Conservation (phyloP, 768 basidiomycete species). For the Psilocybe subaeruginosa region DNA sequence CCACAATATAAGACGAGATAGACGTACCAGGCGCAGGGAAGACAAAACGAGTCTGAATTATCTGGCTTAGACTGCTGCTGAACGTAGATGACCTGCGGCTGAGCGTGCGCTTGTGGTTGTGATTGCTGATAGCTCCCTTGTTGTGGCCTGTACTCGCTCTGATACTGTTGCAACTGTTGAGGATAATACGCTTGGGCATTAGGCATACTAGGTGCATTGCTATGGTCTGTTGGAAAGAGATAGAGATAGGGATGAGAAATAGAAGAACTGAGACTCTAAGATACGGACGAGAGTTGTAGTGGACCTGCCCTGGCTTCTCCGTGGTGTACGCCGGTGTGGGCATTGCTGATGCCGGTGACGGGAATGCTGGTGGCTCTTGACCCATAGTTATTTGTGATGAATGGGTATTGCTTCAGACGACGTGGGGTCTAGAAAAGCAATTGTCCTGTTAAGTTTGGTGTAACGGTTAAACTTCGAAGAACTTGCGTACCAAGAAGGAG, state of each 20-base stretch:
- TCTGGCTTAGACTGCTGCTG: constrained; percentile 13
- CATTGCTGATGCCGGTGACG: too few relatives aligned
- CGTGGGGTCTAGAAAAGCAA: neutral
- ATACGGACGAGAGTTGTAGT: constrained; percentile 18
- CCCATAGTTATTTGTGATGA: neutral
- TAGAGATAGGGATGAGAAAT: neutral
- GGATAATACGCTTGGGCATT: constrained; percentile 5
- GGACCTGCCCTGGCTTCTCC: constrained; percentile 18
- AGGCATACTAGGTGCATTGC: constrained; percentile 4
- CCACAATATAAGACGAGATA: neutral
- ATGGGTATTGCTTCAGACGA: neutral
- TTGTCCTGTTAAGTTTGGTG: neutral
- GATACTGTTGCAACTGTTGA: constrained; percentile 8
- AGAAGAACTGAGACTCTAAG: neutral
- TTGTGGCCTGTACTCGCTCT: neutral
- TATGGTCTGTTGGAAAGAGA: neutral
- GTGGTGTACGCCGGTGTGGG: neutral
- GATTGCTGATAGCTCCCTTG: neutral
- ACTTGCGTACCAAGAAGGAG: neutral
- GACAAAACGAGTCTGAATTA: constrained; percentile 7
- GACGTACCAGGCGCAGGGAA: constrained; percentile 21
- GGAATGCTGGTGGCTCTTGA: neutral
- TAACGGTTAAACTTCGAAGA: neutral
- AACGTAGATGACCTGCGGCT: constrained; percentile 22
- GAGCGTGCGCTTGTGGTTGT: constrained; percentile 16